phyloP scores from a whole-genome alignment of 176 grass and related monocot species.

The Phragmites australis region DNA sequence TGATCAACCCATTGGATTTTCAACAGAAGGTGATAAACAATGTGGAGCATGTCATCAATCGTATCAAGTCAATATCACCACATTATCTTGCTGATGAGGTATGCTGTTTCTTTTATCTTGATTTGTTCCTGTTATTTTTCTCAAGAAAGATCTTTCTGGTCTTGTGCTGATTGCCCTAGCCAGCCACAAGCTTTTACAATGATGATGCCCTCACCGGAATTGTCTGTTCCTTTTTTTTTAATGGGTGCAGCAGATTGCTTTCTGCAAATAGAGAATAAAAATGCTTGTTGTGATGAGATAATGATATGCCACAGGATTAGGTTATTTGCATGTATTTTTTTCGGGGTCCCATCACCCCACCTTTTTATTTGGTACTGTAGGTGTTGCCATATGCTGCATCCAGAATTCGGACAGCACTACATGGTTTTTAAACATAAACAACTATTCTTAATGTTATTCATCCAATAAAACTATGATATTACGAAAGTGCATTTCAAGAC shows the following conservation, averaged over 20 bases:
- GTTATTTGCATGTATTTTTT: background rate
- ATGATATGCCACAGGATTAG: background rate
- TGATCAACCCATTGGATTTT: slow-evolving; percentile 79
- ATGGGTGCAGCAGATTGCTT: background rate
- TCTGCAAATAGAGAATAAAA: background rate
- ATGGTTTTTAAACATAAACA: background rate
- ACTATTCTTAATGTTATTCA: background rate
- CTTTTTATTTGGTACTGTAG: background rate
- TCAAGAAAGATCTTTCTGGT: background rate
- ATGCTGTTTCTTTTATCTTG: slow-evolving; percentile 19
- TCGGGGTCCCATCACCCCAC: background rate
- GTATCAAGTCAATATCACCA: slow-evolving; percentile 84
- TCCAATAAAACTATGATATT: too few relatives aligned
- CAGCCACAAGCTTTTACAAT: background rate
- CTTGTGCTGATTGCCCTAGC: background rate
- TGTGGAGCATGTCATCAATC: slow-evolving; percentile 78
- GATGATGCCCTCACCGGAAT: background rate
- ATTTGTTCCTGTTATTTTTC: background rate
- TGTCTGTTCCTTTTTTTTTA: background rate
- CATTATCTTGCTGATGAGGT: slow-evolving; percentile 95
- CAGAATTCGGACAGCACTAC: background rate
- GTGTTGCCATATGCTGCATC: background rate
- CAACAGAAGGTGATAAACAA: slow-evolving; percentile 93
- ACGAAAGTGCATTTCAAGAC: too few relatives aligned
- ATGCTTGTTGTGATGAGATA: too few relatives aligned